Conservation (phyloP, 148 eudicot genomes). For the Rhododendron ovatum region DNA sequence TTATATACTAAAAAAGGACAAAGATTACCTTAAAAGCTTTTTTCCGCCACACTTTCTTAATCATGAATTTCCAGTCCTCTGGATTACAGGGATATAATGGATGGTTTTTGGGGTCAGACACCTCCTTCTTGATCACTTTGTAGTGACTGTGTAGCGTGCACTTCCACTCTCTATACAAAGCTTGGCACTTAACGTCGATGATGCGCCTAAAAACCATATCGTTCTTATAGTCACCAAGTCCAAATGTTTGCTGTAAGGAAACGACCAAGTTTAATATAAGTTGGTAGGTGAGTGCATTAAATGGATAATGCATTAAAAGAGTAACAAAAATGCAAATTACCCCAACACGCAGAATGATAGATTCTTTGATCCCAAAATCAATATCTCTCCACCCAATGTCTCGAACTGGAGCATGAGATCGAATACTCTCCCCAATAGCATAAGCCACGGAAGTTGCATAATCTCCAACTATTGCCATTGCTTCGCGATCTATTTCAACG, state of each 20-base stretch:
- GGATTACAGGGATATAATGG: too few species aligned
- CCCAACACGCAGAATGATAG: not conserved
- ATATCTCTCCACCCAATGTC: not conserved
- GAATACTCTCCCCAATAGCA: not conserved
- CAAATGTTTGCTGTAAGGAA: not conserved
- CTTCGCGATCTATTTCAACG: not conserved
- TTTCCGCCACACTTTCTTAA: too few species aligned
- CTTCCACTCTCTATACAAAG: too few species aligned
- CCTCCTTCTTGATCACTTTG: too few species aligned
- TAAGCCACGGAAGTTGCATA: not conserved
- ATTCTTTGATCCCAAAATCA: not conserved
- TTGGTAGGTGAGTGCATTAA: not conserved
- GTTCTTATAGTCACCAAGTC: not conserved
- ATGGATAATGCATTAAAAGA: not conserved
- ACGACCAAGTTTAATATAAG: not conserved
- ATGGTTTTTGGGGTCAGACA: too few species aligned
- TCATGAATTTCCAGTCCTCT: too few species aligned
- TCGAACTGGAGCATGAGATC: not conserved
- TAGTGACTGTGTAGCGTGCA: too few species aligned
- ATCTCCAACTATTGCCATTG: not conserved
- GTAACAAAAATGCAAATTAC: not conserved
- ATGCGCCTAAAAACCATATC: not conserved
- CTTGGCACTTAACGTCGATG: not conserved
- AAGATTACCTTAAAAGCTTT: too few species aligned
- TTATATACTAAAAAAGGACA: too few species aligned